Base-by-base conservation (phyloP, 2,329 filamentous ascomycete genomes). In the Fusarium citri region DNA sequence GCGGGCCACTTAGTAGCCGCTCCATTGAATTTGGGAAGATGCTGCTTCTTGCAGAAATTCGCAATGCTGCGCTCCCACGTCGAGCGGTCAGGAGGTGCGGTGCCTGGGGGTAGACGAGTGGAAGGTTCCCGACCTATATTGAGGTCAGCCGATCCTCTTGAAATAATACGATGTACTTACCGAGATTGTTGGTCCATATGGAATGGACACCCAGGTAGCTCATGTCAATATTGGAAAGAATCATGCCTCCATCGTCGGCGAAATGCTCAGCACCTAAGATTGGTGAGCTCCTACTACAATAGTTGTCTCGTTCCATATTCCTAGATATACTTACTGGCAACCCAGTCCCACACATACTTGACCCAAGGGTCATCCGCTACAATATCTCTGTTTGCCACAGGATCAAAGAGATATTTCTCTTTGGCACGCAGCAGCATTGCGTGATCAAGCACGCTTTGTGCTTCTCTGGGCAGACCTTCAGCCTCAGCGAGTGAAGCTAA, bases 321-420 rank as follows among this genome's bases (percentile, higher is more conserved):
- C 15, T 30, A 16, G 40, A 12, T 14, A n/a, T 15, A 84, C 83
- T 76, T 75, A 89, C 91, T 88, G 62, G 87, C 85, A 49, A 94
- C 84, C 85, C 92, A 93, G 48, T 89, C 87, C 93, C 93, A 97
- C n/a, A 92, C 82, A 59, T 92, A 91, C 60, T 89, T 86, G n/a
- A 95, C 82, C 88, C 92, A 93, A 30, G 87, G 88, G 73, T 94
- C 90, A 64, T 93, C 91, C 8, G 85, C 83, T 2, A 92, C 85
- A n/a, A 94, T 86, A 8, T 85, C 80, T 66, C 87, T 86, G 74
- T 96, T 96, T 49, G 83, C 86, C 18, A 81, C 79, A 62, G 88
- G 89, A 73, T 94, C 83, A 65, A 91, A 90, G 1, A 91, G 79
- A 66, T 91, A 91, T 57, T 83, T 86, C 71, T 89, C 87, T 66